These are phyloP conservation scores for Taiozyma onychis DNA, from an alignment of 1,139 yeast species.

Conservation along the genomic window DNA sequence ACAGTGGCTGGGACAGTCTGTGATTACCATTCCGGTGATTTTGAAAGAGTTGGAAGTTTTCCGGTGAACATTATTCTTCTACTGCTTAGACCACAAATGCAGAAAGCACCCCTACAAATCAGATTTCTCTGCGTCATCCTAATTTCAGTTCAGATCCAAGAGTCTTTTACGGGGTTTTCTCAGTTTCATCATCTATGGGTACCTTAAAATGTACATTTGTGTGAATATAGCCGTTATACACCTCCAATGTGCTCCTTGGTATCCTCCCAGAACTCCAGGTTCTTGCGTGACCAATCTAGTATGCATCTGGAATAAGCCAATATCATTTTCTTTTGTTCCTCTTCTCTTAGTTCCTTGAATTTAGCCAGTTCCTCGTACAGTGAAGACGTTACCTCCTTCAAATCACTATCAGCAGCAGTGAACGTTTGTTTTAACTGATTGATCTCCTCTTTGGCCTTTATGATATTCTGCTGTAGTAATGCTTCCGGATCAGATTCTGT, in stretches of 20 bases:
- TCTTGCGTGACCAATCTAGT: slow-evolving; percentile 65
- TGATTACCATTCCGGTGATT: background rate
- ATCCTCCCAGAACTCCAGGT: slow-evolving; percentile 70
- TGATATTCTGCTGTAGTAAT: slow-evolving; percentile 52
- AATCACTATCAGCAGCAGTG: slow-evolving; percentile 50
- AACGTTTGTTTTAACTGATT: slow-evolving; percentile 52
- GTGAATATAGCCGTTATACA: background rate
- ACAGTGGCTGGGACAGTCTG: background rate
- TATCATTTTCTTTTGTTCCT: slow-evolving; percentile 40
- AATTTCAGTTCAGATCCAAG: background rate
- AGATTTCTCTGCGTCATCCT: background rate
- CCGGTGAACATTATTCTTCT: background rate
- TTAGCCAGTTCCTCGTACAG: slow-evolving; percentile 39
- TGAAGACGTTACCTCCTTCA: slow-evolving; percentile 44
- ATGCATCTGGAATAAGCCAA: slow-evolving; percentile 52
- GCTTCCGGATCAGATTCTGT: slow-evolving; percentile 69
- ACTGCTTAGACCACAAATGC: background rate
- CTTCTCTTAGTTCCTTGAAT: slow-evolving; percentile 30
- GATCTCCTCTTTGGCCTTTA: slow-evolving; percentile 47
- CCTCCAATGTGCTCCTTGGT: slow-evolving; percentile 35
- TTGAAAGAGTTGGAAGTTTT: background rate
- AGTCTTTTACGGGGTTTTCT: background rate
- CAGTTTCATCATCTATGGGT: background rate
- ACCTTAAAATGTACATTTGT: background rate
- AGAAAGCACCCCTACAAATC: background rate